These are phyloP conservation scores for Ramaria sp. DNA, from an alignment of 768 basidiomycete genomes.

Conservation along the genomic window DNA sequence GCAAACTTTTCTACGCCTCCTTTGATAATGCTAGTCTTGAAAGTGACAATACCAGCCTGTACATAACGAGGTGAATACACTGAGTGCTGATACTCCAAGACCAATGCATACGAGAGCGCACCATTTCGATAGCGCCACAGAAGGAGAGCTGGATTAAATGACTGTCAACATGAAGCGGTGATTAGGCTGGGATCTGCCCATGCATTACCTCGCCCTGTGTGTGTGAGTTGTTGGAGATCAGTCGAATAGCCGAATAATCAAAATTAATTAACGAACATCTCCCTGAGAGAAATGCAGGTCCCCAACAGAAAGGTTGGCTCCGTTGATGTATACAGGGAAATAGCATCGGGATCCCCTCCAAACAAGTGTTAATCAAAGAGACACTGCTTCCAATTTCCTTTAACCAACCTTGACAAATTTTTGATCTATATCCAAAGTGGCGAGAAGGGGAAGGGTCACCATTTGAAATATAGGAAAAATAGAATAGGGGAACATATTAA, in stretches of 20 bases:
- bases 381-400: not conserved
- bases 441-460: not conserved
- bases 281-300: conserved; percentile 77
- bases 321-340: conserved; percentile 67
- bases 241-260: conserved; percentile 12
- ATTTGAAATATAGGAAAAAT: not conserved
- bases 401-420: conserved; percentile 47
- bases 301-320: conserved; percentile 68
- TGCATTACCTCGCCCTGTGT: conserved; percentile 43
- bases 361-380: not conserved
- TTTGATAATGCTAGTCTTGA: conserved; percentile 64
- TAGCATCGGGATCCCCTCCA: conserved; percentile 57
- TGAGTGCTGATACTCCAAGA: not conserved
- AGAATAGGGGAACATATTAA: not conserved
- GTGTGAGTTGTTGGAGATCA: conserved; percentile 11
- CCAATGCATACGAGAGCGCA: conserved; percentile 13
- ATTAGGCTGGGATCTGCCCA: not conserved
- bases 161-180: not conserved
- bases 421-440: conserved; percentile 45
- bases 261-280: conserved; percentile 32
- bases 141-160: conserved; percentile 41
- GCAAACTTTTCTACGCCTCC: conserved; percentile 65
- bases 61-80: not conserved
- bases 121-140: conserved; percentile 75
- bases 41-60: conserved; percentile 61